phyloP scores from a whole-genome alignment of 2,329 filamentous ascomycete species.

The Cladophialophora bantiana region DNA sequence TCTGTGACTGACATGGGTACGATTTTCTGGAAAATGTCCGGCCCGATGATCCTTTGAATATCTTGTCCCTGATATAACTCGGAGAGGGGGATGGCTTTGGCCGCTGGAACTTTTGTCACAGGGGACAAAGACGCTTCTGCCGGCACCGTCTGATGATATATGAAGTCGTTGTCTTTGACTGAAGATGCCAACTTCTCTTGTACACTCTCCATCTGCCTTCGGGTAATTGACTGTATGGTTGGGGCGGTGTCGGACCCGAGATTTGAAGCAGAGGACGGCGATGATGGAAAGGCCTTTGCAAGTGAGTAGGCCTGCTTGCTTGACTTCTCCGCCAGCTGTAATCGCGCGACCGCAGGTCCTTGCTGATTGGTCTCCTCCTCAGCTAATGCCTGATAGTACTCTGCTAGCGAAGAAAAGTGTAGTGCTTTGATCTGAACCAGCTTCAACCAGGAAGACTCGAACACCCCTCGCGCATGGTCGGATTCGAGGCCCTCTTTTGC shows the following conservation, averaged over 20 bases:
- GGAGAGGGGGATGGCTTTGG: slow-evolving; percentile 95
- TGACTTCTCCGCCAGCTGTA: slow-evolving; percentile 79
- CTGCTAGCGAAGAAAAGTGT: slow-evolving; percentile 82
- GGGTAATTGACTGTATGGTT: slow-evolving; percentile 79
- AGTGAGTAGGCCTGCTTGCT: slow-evolving; percentile 79
- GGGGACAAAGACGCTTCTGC: slow-evolving; percentile 80
- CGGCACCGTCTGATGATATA: slow-evolving; percentile 93
- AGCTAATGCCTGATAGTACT: slow-evolving; percentile 90
- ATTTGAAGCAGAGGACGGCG: slow-evolving; percentile 81
- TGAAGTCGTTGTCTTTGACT: slow-evolving; percentile 94
- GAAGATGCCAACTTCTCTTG: slow-evolving; percentile 80
- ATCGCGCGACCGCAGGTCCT: slow-evolving; percentile 80
- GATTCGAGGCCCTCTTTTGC: slow-evolving; percentile 90
- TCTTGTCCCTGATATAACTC: slow-evolving; percentile 97
- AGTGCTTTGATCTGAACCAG: slow-evolving; percentile 76
- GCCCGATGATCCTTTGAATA: slow-evolving; percentile 94
- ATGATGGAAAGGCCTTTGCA: slow-evolving; percentile 80
- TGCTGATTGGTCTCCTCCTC: slow-evolving; percentile 90
- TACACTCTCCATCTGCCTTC: slow-evolving; percentile 78
- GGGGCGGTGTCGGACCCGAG: slow-evolving; percentile 78
- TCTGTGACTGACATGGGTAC: slow-evolving; percentile 96
- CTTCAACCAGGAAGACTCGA: slow-evolving; percentile 91
- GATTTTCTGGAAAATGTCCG: slow-evolving; percentile 95
- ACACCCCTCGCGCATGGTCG: slow-evolving; percentile 87
- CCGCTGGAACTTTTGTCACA: slow-evolving; percentile 89